A percentile compares a stretch with the other conserved stretches of the same genome.
These are phyloP conservation scores for Onygena corvina DNA, from an alignment of 2,329 filamentous ascomycete genomes.

Conservation along the genomic window DNA sequence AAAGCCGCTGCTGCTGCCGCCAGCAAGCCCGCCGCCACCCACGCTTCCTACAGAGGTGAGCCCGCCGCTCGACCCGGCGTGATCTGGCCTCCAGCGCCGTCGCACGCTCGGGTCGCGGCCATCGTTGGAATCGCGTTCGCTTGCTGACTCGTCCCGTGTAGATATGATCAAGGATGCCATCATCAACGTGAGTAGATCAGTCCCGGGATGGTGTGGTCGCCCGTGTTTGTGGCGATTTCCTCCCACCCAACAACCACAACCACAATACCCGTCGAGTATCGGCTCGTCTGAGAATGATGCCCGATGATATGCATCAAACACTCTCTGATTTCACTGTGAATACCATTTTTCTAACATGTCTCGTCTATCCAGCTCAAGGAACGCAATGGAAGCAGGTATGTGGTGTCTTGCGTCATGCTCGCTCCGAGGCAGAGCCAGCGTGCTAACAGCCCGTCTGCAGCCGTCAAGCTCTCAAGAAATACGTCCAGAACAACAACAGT, in stretches of 20 bases:
- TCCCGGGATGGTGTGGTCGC: not conserved
- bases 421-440: constrained; percentile 12
- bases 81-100: constrained; percentile 25
- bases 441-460: constrained; percentile 31
- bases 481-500: constrained; percentile 54
- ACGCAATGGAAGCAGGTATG: constrained; percentile 58
- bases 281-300: too few relatives aligned
- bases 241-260: constrained; percentile 6
- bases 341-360: constrained; percentile 37
- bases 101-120: constrained; percentile 30
- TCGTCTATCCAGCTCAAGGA: constrained; percentile 50
- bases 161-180: constrained; percentile 65
- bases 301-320: too few relatives aligned
- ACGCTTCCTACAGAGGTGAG: constrained; percentile 57
- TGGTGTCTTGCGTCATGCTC: constrained; percentile 18
- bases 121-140: constrained; percentile 40
- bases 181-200: constrained; percentile 52
- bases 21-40: constrained; percentile 42
- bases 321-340: not conserved
- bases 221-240: not conserved
- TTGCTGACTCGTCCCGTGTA: constrained; percentile 43
- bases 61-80: constrained; percentile 18
- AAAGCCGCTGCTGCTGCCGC: constrained; percentile 36
- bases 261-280: not conserved
- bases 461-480: constrained; percentile 64